Conservation (phyloP, 495 filamentous ascomycete species). For the Talaromyces adpressus region DNA sequence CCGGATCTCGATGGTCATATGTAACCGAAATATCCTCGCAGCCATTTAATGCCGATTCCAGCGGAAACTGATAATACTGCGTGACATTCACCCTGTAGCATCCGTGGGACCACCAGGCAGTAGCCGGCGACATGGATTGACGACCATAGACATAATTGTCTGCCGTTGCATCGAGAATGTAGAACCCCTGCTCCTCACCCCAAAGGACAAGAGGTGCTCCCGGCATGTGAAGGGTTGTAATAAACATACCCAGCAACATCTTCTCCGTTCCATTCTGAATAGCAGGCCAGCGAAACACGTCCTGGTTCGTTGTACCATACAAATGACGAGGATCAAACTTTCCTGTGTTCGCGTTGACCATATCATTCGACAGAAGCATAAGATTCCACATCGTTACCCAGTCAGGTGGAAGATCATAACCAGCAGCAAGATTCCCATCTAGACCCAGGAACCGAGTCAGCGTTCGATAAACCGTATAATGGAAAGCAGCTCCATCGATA, state of each 20-base stretch:
- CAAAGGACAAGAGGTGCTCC: conserved; percentile 60
- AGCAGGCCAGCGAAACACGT: conserved; percentile 69
- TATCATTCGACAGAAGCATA: conserved; percentile 57
- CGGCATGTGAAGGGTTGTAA: conserved; percentile 58
- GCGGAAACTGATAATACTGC: conserved; percentile 54
- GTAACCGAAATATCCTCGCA: conserved; percentile 52
- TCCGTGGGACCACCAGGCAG: conserved; percentile 64
- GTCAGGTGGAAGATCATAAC: conserved; percentile 51
- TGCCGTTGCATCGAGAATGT: conserved; percentile 60
- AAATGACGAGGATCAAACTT: conserved; percentile 66
- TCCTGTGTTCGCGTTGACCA: conserved; percentile 58
- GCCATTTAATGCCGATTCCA: conserved; percentile 46
- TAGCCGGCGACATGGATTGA: conserved; percentile 57
- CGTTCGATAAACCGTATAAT: conserved; percentile 64
- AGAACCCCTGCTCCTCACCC: conserved; percentile 68
- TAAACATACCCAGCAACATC: conserved; percentile 54
- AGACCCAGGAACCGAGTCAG: conserved; percentile 61
- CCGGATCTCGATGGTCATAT: conserved; percentile 64
- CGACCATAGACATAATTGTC: conserved; percentile 66
- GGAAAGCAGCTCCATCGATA: conserved; percentile 61
- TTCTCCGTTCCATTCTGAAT: conserved; percentile 57
- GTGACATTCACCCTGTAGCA: conserved; percentile 52
- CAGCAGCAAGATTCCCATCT: conserved; percentile 55
- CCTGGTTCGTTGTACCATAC: conserved; percentile 65
- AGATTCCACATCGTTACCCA: conserved; percentile 57